Evolutionary conservation across 2,329 filamentous ascomycete genomes (phyloP), one percentile per base, ranked within the genome.

Genomic region (Plectosphaerella plurivora): DNA sequence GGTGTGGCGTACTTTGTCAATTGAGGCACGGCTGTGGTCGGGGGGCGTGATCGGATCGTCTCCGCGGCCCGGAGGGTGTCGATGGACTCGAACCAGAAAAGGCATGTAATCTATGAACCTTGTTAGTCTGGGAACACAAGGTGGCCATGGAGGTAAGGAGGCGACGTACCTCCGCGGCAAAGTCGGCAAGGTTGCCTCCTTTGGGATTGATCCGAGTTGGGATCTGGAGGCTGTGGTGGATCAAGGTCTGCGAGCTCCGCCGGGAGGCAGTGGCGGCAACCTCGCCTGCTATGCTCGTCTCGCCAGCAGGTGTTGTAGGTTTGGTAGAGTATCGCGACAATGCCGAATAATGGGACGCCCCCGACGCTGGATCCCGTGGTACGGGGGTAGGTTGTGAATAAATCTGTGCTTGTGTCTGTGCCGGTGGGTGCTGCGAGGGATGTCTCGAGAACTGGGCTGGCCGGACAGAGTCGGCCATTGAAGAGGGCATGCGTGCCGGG

Each of bases 21-120:
- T 33, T 80, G 73, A 52, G 79, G 72, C 46, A 82, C 59, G 3
- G 65, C 60, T 4, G 65, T 60, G 10, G 66, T 65, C 36, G 74
- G 58, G 39, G 75, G 69, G 60, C 71, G 63, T 49, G 70, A 62
- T 58, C 71, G 67, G 53, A 82, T 72, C 10, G 84, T 82, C 65
- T 92, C 87, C 37, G 92, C 89, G 53, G 83, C 79, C 60, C 88
- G 82, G 15, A 97, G 74, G 20, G 88, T 87, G n/a, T 87, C 81
- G 44, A 89, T 87, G 15, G 88, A 88, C 70, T 97, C 92, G 66
- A 97, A 97, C 93, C 94, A 97, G 73, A 97, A 97, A 14, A 99
- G 78, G 65, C 93, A 97, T 12, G 93, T 96, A 70, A 97, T 89
- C 89, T 96, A 63, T 3, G 53, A 2, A 2, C 7, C 16, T 45